These are phyloP conservation scores for Perkinsus marinus DNA, from an alignment of 169 alveolate species.

Conservation along the genomic window DNA sequence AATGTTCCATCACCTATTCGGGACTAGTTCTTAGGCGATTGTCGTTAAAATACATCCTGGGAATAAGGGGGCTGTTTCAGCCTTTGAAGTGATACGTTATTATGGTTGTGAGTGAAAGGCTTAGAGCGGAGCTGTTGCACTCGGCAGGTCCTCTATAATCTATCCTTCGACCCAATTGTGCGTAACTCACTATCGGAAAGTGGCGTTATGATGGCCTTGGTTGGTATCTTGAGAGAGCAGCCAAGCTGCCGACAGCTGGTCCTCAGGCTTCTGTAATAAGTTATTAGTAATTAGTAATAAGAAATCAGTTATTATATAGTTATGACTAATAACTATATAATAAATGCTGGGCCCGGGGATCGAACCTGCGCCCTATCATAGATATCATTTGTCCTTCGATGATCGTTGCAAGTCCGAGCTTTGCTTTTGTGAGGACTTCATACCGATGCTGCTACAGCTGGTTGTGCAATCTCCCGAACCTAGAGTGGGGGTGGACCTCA, in stretches of 20 bases:
- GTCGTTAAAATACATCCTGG: too few species aligned
- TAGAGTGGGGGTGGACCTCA: neutral
- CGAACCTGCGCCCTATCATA: neutral
- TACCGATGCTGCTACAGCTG: neutral
- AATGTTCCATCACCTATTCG: too few species aligned
- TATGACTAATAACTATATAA: too few species aligned
- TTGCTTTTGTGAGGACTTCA: neutral
- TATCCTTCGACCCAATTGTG: neutral
- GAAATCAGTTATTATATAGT: too few species aligned
- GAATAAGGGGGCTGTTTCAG: too few species aligned
- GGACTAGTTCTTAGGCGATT: too few species aligned
- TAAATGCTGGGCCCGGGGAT: too few species aligned
- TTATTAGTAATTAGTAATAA: too few species aligned
- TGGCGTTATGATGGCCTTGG: neutral
- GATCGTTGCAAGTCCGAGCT: neutral
- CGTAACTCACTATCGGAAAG: neutral
- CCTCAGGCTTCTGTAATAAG: neutral
- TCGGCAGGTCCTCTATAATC: neutral
- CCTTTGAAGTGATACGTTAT: too few species aligned
- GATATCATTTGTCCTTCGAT: neutral
- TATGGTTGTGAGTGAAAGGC: too few species aligned
- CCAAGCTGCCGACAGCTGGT: neutral
- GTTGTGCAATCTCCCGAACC: neutral
- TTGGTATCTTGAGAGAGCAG: neutral
- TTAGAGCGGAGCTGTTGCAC: neutral